phyloP scores from a whole-genome alignment of 805 yeast species.

The Starmerella riodocensis region DNA sequence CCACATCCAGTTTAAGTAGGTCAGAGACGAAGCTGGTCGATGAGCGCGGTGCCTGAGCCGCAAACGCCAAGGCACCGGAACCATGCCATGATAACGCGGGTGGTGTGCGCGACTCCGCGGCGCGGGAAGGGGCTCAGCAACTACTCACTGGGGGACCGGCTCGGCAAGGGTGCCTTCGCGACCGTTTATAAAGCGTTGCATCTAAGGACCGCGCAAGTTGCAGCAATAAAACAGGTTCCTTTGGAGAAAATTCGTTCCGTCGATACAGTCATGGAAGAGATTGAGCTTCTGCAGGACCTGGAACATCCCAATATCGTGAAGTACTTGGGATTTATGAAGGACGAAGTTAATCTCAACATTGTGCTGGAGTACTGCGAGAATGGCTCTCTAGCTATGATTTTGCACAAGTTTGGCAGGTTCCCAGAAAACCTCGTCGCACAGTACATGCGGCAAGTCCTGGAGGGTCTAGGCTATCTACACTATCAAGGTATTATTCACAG shows the following conservation, averaged over 20 bases:
- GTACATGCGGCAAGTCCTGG: slow-evolving; percentile 42
- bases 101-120: slow-evolving; percentile 22
- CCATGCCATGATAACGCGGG: slow-evolving; percentile 21
- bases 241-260: slow-evolving; percentile 33
- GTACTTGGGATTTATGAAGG: slow-evolving; percentile 53
- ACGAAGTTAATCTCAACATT: slow-evolving; percentile 39
- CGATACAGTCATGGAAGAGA: slow-evolving; percentile 47
- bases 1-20: no score
- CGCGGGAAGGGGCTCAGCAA: slow-evolving; percentile 18
- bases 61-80: slow-evolving; percentile 10
- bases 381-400: slow-evolving; percentile 49
- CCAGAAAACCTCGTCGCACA: slow-evolving; percentile 41
- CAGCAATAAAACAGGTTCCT: slow-evolving; percentile 71
- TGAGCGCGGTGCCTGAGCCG: slow-evolving; percentile 9
- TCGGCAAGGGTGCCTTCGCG: slow-evolving; percentile 90
- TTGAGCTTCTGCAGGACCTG: slow-evolving; percentile 48
- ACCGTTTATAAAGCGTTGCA: slow-evolving; percentile 68
- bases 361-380: slow-evolving; percentile 50
- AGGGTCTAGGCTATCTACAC: slow-evolving; percentile 53
- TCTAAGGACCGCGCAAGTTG: slow-evolving; percentile 47
- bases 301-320: slow-evolving; percentile 56
- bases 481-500: slow-evolving; percentile 65
- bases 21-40: neutral
- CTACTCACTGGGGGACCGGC: slow-evolving; percentile 37
- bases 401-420: slow-evolving; percentile 39